phyloP scores from a whole-genome alignment of 352 stramenopile species.

The Globisporangium cylindrosporum region DNA sequence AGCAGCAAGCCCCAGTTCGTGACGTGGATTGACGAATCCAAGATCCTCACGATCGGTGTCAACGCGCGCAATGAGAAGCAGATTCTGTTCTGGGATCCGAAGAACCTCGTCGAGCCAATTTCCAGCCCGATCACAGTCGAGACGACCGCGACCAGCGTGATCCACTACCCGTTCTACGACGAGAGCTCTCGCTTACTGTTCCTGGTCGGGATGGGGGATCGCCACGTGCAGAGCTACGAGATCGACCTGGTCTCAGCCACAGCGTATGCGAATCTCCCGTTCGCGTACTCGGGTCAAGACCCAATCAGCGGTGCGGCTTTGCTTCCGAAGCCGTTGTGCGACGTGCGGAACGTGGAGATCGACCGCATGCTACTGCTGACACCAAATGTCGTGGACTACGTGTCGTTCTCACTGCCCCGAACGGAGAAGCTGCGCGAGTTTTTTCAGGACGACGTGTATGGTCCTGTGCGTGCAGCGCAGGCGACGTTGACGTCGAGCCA shows the following conservation, averaged over 20 bases:
- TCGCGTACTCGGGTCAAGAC: constrained; percentile 41
- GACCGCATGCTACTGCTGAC: constrained; percentile 62
- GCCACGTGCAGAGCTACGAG: constrained; percentile 78
- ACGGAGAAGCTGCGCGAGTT: constrained; percentile 63
- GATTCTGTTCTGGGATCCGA: constrained; percentile 70
- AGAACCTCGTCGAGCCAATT: constrained; percentile 68
- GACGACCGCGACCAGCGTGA: constrained; percentile 35
- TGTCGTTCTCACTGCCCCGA: constrained; percentile 68
- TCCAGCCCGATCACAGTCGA: constrained; percentile 34
- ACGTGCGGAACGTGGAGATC: constrained; percentile 71
- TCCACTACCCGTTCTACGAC: constrained; percentile 67
- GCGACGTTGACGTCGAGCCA: constrained; percentile 32
- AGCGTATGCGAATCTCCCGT: constrained; percentile 63
- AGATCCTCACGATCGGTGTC: constrained; percentile 56
- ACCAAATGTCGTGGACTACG: constrained; percentile 40
- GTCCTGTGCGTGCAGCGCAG: constrained; percentile 27
- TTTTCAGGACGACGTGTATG: constrained; percentile 83
- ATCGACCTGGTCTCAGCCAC: constrained; percentile 34
- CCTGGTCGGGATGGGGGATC: constrained; percentile 58
- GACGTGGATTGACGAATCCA: constrained; percentile 39
- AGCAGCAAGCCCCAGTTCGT: constrained; percentile 72
- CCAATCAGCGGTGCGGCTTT: constrained; percentile 60
- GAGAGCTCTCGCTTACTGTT: constrained; percentile 64
- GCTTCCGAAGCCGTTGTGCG: constrained; percentile 59
- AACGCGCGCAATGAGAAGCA: constrained; percentile 63